A percentile compares a stretch with the other conserved stretches of the same genome.
These are phyloP conservation scores for Phylloporus arenicola DNA, from an alignment of 768 basidiomycete species.

Conservation along the genomic window DNA sequence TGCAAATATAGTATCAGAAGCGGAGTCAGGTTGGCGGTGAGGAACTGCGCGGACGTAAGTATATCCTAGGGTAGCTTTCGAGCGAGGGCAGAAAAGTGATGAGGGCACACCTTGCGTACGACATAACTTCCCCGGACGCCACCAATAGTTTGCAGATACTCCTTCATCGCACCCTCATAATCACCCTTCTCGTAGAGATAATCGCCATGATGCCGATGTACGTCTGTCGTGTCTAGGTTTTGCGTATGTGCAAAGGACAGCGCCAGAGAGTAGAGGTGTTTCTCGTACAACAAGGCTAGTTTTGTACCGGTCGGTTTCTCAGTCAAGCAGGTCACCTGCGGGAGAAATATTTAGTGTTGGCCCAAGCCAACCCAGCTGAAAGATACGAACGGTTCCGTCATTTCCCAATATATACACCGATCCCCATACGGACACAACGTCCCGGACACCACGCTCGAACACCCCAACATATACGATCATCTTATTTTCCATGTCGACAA, in stretches of 20 bases:
- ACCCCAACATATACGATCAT: constrained; percentile 78
- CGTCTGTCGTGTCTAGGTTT: constrained; percentile 79
- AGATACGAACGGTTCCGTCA: constrained; percentile 60
- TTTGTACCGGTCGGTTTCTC: constrained; percentile 84
- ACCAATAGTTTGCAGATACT: constrained; percentile 88
- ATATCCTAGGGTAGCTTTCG: neutral
- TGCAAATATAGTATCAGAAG: constrained; percentile 95
- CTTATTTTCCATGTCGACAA: constrained; percentile 92
- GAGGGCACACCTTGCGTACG: constrained; percentile 74
- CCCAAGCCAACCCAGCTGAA: neutral
- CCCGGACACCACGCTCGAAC: constrained; percentile 78
- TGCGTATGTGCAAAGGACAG: constrained; percentile 79
- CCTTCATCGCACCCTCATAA: constrained; percentile 89
- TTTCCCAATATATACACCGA: constrained; percentile 73
- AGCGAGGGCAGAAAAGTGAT: neutral
- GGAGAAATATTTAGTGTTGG: neutral
- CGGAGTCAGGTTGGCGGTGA: constrained; percentile 93
- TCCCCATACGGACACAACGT: constrained; percentile 78
- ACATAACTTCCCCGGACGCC: constrained; percentile 91
- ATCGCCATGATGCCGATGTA: constrained; percentile 87
- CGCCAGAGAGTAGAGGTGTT: constrained; percentile 73
- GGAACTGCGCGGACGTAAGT: constrained; percentile 52
- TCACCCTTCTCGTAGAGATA: constrained; percentile 87
- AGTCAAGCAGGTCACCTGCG: constrained; percentile 57
- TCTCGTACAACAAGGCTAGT: constrained; percentile 78